Percentiles rank a stretch among this genome's conserved stretches.
Evolutionary conservation across 1,284 basidiomycete species (phyloP).

Genomic region (Malassezia yamatoensis): DNA sequence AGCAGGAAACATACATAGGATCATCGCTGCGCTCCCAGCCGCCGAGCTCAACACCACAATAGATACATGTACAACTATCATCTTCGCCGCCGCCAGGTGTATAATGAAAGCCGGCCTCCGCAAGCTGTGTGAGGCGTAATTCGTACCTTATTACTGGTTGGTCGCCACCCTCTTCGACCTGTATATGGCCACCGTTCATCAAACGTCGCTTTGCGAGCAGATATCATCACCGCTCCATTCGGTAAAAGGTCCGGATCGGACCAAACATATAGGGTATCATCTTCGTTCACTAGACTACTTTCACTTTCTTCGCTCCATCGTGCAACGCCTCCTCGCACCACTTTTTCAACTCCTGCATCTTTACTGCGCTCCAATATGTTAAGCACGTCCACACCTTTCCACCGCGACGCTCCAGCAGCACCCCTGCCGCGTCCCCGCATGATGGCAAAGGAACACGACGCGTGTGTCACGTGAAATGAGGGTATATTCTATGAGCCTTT

Average conservation of each 20-base stretch:
- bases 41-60: slow-evolving; percentile 37
- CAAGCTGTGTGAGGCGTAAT: slow-evolving; percentile 20
- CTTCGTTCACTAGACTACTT: slow-evolving; percentile 12
- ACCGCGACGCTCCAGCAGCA: slow-evolving; percentile 3
- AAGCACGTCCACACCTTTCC: slow-evolving; percentile 9
- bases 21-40: slow-evolving; percentile 48
- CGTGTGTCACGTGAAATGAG: slow-evolving; percentile 3
- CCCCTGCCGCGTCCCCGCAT: slow-evolving; percentile 1
- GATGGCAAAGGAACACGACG: neutral
- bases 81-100: slow-evolving; percentile 32
- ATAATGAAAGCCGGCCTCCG: slow-evolving; percentile 46
- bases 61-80: slow-evolving; percentile 44
- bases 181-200: slow-evolving; percentile 42
- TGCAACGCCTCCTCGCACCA: slow-evolving; percentile 10
- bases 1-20: slow-evolving; percentile 24
- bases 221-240: slow-evolving; percentile 29
- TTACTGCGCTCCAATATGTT: slow-evolving; percentile 3
- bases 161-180: slow-evolving; percentile 45
- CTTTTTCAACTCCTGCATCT: neutral
- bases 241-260: slow-evolving; percentile 28
- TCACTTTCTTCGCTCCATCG: slow-evolving; percentile 8
- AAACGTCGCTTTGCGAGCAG: slow-evolving; percentile 40
- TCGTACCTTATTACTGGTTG: slow-evolving; percentile 38
- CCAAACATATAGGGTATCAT: slow-evolving; percentile 21
- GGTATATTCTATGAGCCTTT: slow-evolving; percentile 12